These are phyloP conservation scores for Cryptococcus maquisensis DNA, from an alignment of 1,284 basidiomycete species.

Conservation along the genomic window DNA sequence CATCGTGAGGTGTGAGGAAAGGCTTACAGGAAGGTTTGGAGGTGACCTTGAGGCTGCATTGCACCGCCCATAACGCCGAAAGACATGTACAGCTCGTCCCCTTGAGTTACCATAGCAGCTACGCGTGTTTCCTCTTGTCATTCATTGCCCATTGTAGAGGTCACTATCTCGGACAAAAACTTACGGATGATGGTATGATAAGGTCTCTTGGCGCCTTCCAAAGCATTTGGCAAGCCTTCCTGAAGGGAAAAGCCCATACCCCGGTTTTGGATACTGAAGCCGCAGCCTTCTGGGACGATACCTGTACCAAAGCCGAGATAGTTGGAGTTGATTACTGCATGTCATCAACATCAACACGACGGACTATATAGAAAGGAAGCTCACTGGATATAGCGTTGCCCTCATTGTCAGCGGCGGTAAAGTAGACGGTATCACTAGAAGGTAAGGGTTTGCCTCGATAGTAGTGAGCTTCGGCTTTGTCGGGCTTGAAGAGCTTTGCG, in stretches of 20 bases:
- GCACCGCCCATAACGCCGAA: constrained; percentile 80
- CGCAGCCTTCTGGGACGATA: constrained; percentile 83
- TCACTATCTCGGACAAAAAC: not conserved
- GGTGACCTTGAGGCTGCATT: constrained; percentile 71
- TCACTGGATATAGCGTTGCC: constrained; percentile 70
- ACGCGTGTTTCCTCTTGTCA: not conserved
- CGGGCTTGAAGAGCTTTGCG: constrained; percentile 68
- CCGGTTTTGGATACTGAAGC: constrained; percentile 88
- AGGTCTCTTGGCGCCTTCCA: constrained; percentile 75
- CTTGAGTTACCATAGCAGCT: constrained; percentile 72
- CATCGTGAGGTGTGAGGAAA: not conserved
- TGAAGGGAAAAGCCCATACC: constrained; percentile 76
- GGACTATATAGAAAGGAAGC: not conserved
- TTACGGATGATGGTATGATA: constrained; percentile 84
- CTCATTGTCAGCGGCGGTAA: constrained; percentile 76
- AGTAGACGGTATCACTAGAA: constrained; percentile 87
- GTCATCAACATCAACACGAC: not conserved
- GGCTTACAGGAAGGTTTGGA: constrained; percentile 82
- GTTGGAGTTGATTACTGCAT: constrained; percentile 56
- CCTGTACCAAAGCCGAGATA: constrained; percentile 55
- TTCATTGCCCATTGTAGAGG: not conserved
- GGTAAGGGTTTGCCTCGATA: constrained; percentile 53
- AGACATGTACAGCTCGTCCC: constrained; percentile 75
- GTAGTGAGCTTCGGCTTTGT: constrained; percentile 59
- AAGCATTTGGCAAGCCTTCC: constrained; percentile 72